Conservation (phyloP, 345 rosid genomes). For the Angophora floribunda region DNA sequence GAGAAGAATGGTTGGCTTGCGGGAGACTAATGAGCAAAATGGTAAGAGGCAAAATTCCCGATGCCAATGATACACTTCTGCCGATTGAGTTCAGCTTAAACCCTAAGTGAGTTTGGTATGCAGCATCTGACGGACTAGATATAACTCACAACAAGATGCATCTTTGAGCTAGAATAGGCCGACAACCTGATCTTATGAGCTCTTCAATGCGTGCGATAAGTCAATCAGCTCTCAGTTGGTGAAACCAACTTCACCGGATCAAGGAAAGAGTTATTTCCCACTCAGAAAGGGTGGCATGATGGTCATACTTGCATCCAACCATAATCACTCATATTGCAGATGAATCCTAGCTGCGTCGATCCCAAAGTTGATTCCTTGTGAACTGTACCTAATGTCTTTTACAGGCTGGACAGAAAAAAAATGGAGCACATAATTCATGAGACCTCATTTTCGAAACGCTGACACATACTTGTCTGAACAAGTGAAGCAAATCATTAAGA, state of each 20-base stretch:
- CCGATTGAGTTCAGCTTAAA: not conserved
- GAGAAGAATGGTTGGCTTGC: not conserved
- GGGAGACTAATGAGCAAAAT: not conserved
- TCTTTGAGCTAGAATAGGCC: not conserved
- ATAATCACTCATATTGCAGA: not conserved
- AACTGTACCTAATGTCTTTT: not conserved
- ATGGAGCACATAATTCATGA: not conserved
- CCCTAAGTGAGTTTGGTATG: not conserved
- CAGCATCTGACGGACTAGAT: not conserved
- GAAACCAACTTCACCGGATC: not conserved
- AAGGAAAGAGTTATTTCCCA: not conserved
- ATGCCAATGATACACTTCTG: not conserved
- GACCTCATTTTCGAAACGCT: not conserved
- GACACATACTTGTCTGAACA: not conserved
- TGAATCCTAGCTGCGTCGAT: not conserved
- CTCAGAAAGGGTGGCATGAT: not conserved
- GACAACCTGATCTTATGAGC: not conserved
- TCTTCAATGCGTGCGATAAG: not conserved
- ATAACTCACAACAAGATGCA: not conserved
- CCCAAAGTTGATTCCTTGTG: not conserved
- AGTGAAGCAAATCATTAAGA: not conserved
- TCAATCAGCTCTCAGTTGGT: not conserved
- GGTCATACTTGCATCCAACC: not conserved
- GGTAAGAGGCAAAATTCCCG: not conserved
- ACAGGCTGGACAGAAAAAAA: not conserved